Conservation (phyloP, 257 asterid species). For the Agastache rugosa region DNA sequence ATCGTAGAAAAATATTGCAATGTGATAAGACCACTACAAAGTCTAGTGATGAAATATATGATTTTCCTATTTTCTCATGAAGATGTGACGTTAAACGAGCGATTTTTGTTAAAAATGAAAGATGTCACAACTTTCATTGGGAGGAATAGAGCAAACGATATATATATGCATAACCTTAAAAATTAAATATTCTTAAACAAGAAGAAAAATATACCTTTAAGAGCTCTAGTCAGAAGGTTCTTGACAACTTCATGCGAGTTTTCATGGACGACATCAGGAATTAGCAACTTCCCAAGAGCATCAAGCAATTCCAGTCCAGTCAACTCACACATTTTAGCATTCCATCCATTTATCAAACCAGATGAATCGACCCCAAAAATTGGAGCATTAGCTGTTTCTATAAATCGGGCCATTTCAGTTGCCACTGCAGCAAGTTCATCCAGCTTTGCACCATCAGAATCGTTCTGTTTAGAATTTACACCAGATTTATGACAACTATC, state of each 20-base stretch:
- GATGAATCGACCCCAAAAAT: slow-evolving; percentile 65
- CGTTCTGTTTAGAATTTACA: slow-evolving; percentile 31
- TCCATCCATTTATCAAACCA: slow-evolving; percentile 73
- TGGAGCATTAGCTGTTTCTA: slow-evolving; percentile 72
- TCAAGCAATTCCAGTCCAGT: slow-evolving; percentile 55
- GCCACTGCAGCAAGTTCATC: slow-evolving; percentile 55
- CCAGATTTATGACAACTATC: slow-evolving; percentile 32
- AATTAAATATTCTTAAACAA: not conserved
- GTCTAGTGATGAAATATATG: not conserved
- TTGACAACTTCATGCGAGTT: slow-evolving; percentile 53
- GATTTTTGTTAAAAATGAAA: not conserved
- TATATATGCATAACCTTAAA: not conserved
- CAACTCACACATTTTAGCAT: slow-evolving; percentile 64
- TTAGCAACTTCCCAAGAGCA: slow-evolving; percentile 62
- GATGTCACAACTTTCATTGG: not conserved
- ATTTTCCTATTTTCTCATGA: not conserved
- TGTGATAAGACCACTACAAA: not conserved
- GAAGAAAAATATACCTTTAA: slow-evolving; percentile 52
- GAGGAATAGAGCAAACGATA: no score
- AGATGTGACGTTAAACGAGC: not conserved
- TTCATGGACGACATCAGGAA: slow-evolving; percentile 52
- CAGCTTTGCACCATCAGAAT: slow-evolving; percentile 28
- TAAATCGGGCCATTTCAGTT: slow-evolving; percentile 58
- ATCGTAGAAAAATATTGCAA: not conserved
- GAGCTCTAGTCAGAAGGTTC: slow-evolving; percentile 50